Evolutionary conservation across 495 filamentous ascomycete species (phyloP).

Genomic region (Hypoxylon trugodes): DNA sequence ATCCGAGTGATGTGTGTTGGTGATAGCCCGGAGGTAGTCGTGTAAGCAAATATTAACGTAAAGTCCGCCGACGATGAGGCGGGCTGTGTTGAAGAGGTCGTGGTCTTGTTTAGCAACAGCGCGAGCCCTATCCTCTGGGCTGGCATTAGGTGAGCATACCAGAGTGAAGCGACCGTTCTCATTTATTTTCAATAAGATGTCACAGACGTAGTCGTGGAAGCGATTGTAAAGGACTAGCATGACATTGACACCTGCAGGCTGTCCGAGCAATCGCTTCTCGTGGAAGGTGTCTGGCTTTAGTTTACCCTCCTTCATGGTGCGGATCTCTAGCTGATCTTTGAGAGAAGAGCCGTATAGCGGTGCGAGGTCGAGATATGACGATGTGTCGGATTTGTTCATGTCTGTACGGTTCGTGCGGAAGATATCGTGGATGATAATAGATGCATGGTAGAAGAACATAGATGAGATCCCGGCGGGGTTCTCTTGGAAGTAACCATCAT

Average conservation of each 20-base stretch:
- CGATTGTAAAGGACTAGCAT: constrained; percentile 72
- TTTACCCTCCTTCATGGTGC: constrained; percentile 76
- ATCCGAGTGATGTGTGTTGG: constrained; percentile 75
- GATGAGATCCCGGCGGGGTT: constrained; percentile 79
- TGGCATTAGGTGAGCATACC: constrained; percentile 48
- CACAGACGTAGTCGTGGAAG: constrained; percentile 78
- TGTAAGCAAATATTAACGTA: constrained; percentile 80
- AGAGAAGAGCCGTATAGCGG: constrained; percentile 82
- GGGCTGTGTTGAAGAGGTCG: constrained; percentile 80
- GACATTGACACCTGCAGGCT: constrained; percentile 78
- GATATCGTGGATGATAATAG: constrained; percentile 82
- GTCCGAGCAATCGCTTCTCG: constrained; percentile 73
- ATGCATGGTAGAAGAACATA: constrained; percentile 84
- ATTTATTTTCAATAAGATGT: constrained; percentile 72
- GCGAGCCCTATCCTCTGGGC: constrained; percentile 57
- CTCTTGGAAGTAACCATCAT: constrained; percentile 63
- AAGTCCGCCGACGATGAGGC: constrained; percentile 76
- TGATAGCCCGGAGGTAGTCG: constrained; percentile 82
- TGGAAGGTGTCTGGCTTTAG: constrained; percentile 82
- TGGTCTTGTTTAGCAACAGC: constrained; percentile 74
- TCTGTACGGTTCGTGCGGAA: constrained; percentile 51
- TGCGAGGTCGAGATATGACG: constrained; percentile 80
- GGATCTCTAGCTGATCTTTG: constrained; percentile 71
- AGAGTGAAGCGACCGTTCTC: constrained; percentile 74
- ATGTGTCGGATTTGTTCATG: constrained; percentile 59